Base-by-base conservation (phyloP, 2,329 filamentous ascomycete genomes). In the Trichoderma cornu-damae region DNA sequence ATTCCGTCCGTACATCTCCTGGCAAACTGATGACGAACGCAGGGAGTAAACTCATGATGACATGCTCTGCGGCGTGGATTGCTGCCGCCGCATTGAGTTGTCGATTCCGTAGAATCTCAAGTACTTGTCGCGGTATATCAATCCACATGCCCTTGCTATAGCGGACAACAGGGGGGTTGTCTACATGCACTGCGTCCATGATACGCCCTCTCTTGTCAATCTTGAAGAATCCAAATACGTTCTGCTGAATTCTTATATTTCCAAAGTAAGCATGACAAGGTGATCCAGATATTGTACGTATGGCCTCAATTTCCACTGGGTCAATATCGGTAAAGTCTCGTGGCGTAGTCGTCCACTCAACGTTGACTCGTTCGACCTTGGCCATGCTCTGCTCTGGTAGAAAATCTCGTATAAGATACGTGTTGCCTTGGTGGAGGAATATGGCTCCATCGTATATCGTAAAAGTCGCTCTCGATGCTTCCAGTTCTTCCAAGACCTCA, bases 181-280 rank as follows among this genome's bases (percentile, higher is more conserved):
- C 90, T 20, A 97, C 91, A 59, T 93, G 84, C 0, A 97, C 87
- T 2, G 93, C 93, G 69, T 99, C 94, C 12, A 97, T 81, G 58
- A 97, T 89, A 2, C 90, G 85, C 1, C 88, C 83, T 63, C 85
- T 87, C 68, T 87, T 88, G 72, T 97, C 92, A n/a, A 96, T 77
- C 69, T 97, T 97, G 80, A 96, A 97, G 76, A 94, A 99, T 2
- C 94, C 94, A 69, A 95, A 97, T 2, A 99, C 91, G 28, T 89
- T 87, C 63, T 93, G 88, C 62, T 87, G 84, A 66, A 97, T 92
- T 65, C 88, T 87, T 68, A 99, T 93, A 0, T 83, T 77, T 34
- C 94, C 94, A 68, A 90, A 92, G 73, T 90, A 97, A 1, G 92
- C 93, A 60, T 84, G 81, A 0, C 81, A 88, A 3, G 77, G 72